phyloP scores from a whole-genome alignment of 192 early-diverging fungal species.

The Irineochytrium annulatum region DNA sequence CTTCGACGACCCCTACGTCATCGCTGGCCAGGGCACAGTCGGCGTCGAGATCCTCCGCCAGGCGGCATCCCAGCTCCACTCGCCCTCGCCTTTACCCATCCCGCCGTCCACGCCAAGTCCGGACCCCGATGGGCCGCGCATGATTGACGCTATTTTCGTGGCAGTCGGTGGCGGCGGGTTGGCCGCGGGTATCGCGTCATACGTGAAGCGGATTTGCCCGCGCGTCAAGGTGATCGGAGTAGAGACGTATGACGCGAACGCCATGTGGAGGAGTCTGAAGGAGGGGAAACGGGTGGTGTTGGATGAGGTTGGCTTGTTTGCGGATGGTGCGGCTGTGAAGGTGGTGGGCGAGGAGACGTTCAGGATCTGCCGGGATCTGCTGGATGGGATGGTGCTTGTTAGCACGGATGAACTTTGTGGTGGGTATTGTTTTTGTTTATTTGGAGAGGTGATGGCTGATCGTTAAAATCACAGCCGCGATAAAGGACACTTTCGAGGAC shows the following conservation, averaged over 20 bases:
- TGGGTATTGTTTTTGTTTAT: background rate
- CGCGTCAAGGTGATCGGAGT: constrained; percentile 86
- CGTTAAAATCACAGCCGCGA: constrained; percentile 33
- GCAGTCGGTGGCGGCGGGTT: constrained; percentile 93
- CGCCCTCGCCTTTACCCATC: no score
- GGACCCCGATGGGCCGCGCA: no score
- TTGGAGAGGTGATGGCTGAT: background rate
- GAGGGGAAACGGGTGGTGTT: constrained; percentile 62
- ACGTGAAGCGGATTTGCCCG: constrained; percentile 87
- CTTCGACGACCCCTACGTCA: constrained; percentile 96
- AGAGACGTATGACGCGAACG: constrained; percentile 84
- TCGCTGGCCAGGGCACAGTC: constrained; percentile 98
- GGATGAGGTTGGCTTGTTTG: constrained; percentile 88
- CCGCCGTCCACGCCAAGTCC: no score
- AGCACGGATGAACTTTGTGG: constrained; percentile 92
- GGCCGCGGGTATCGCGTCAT: constrained; percentile 85
- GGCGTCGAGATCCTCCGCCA: constrained; percentile 71
- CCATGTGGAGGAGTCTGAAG: constrained; percentile 77
- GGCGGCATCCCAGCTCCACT: constrained; percentile 38
- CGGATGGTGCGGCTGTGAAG: constrained; percentile 94
- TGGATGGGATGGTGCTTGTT: constrained; percentile 91
- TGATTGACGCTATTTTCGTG: constrained; percentile 87
- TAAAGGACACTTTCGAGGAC: constrained; percentile 67
- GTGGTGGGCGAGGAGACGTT: constrained; percentile 88
- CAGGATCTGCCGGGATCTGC: constrained; percentile 65